These are phyloP conservation scores for Mimosa bimucronata DNA, from an alignment of 306 rosid species.

Conservation along the genomic window DNA sequence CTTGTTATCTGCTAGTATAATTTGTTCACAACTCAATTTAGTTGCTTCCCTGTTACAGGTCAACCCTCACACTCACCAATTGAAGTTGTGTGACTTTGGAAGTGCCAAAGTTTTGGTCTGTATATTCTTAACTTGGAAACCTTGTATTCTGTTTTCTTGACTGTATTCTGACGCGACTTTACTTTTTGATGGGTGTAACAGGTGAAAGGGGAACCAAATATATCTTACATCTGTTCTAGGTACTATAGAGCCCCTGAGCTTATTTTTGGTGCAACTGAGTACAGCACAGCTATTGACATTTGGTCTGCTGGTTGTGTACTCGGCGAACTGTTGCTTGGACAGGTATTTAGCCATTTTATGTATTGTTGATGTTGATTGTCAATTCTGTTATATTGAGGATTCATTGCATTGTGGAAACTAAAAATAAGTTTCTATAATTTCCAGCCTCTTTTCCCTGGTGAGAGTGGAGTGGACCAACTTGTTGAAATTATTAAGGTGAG, in stretches of 20 bases:
- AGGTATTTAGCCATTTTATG: conserved; percentile 50
- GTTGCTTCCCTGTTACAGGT: conserved; percentile 57
- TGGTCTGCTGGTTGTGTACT: conserved; percentile 99
- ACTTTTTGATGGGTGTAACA: conserved; percentile 42
- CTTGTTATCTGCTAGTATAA: conserved; percentile 21
- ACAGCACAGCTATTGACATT: conserved; percentile 90
- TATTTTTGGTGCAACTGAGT: conserved; percentile 94
- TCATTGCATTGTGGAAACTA: conserved; percentile 28
- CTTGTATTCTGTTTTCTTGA: conserved; percentile 1
- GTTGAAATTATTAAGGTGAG: conserved; percentile 87
- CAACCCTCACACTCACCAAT: conserved; percentile 88
- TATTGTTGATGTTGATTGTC: not conserved
- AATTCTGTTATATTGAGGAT: conserved; percentile 19
- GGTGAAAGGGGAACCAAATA: conserved; percentile 94
- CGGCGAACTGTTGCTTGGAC: conserved; percentile 90
- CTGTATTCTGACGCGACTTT: conserved; percentile 7
- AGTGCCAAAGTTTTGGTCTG: conserved; percentile 97
- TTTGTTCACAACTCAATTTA: conserved; percentile 18
- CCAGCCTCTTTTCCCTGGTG: conserved; percentile 96
- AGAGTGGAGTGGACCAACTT: conserved; percentile 94
- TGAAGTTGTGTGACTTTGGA: conserved; percentile 94
- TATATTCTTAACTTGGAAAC: conserved; percentile 32
- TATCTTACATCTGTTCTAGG: conserved; percentile 93
- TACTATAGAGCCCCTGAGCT: conserved; percentile 98
- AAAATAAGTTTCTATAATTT: conserved; percentile 34